Evolutionary conservation across 495 filamentous ascomycete genomes (phyloP).

Genomic region (Thozetella sp.): DNA sequence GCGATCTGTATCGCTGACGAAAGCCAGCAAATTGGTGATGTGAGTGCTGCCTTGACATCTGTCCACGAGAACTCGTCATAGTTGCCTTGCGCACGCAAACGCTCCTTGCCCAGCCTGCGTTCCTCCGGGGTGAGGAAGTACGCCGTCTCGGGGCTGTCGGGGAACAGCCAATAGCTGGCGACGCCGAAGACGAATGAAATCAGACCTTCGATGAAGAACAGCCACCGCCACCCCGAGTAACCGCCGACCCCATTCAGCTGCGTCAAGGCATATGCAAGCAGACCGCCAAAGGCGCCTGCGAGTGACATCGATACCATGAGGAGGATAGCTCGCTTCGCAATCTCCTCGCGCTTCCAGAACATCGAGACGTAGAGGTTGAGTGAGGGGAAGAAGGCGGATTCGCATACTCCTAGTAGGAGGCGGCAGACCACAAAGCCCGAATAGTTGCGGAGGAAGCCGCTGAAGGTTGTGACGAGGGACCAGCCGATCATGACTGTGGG

Average conservation of each 20-base stretch:
- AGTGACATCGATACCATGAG: slow-evolving; percentile 69
- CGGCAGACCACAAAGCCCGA: slow-evolving; percentile 64
- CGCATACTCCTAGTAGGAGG: slow-evolving; percentile 43
- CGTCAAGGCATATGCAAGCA: slow-evolving; percentile 63
- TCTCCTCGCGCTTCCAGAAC: slow-evolving; percentile 48
- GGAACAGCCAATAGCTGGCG: slow-evolving; percentile 45
- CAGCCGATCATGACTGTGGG: slow-evolving; percentile 47
- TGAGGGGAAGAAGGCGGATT: slow-evolving; percentile 67
- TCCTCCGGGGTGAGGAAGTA: slow-evolving; percentile 50
- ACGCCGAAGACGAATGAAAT: slow-evolving; percentile 49
- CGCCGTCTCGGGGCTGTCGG: slow-evolving; percentile 45
- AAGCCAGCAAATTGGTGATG: slow-evolving; percentile 23
- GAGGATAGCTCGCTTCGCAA: slow-evolving; percentile 66
- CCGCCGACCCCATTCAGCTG: slow-evolving; percentile 58
- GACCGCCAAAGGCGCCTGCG: slow-evolving; percentile 68
- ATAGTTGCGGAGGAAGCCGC: slow-evolving; percentile 69
- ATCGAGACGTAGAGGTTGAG: slow-evolving; percentile 61
- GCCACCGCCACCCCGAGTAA: slow-evolving; percentile 60
- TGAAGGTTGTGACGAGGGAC: slow-evolving; percentile 69
- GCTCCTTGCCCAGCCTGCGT: slow-evolving; percentile 46
- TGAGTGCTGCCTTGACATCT: slow-evolving; percentile 42
- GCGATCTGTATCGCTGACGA: slow-evolving; percentile 2
- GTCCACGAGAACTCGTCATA: slow-evolving; percentile 46
- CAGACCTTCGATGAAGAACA: slow-evolving; percentile 58
- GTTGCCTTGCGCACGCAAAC: slow-evolving; percentile 39